Percentiles rank a stretch among this genome's conserved stretches.
Evolutionary conservation across 225 moss, liverwort and hornwort genomes (phyloP).

Genomic region (Marchantia polymorpha): DNA sequence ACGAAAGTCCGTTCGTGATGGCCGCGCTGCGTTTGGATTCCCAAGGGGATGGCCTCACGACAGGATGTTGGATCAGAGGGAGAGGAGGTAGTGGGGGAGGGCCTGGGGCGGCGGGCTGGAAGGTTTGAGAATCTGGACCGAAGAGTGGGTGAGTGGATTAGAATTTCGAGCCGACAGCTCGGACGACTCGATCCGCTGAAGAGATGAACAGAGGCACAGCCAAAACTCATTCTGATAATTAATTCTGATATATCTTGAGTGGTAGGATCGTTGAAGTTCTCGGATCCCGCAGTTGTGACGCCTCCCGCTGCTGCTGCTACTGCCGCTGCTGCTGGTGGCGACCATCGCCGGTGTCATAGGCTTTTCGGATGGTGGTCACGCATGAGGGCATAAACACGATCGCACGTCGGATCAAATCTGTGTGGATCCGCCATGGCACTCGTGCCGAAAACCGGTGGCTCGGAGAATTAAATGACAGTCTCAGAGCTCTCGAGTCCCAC

Average conservation of each 20-base stretch:
- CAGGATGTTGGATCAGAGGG: background rate
- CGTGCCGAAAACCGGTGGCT: background rate
- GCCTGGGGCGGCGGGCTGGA: background rate
- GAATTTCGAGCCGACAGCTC: background rate
- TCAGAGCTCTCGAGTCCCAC: background rate
- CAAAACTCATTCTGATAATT: background rate
- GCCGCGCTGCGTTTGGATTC: background rate
- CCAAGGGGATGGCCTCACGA: background rate
- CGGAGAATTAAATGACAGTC: background rate
- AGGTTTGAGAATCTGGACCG: background rate
- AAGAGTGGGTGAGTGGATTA: background rate
- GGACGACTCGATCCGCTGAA: background rate
- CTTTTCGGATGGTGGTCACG: background rate
- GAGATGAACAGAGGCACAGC: constrained; percentile 4
- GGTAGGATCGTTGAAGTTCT: background rate
- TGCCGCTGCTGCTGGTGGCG: background rate
- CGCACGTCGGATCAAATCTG: background rate
- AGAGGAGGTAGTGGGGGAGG: background rate
- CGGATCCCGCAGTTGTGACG: background rate
- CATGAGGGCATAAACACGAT: background rate
- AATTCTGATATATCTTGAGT: background rate
- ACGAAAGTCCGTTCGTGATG: background rate
- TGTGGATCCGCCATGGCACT: constrained; percentile 4
- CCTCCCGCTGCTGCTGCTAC: background rate
- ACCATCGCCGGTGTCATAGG: background rate